Evolutionary conservation across 208 protist genomes (phyloP), one percentile per base, ranked within the genome.

Genomic region (Novymonas esmeraldas): DNA sequence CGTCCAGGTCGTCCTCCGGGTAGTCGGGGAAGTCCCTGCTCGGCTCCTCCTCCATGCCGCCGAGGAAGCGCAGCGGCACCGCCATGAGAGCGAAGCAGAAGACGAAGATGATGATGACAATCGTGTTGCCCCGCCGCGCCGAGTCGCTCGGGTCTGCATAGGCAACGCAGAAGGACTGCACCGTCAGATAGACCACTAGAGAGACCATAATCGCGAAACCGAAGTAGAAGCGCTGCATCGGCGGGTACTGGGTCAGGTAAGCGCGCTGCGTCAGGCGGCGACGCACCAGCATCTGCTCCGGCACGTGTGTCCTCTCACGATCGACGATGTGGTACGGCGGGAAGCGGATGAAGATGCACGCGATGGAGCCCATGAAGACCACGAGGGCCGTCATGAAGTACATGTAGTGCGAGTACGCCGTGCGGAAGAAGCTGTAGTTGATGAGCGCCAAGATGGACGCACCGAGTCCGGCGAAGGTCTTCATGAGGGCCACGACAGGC

Each of bases 221-320:
- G 41, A 83, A 28, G 46, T 68, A 62, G 26, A 91, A 76, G 41
- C 85, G 81, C 11, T 34, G 54, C 66, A 77, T 50, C n/a, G 85
- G 78, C 6, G 85, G 69, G 31, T 66, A 48, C 64, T 91, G 81
- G 24, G 67, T 85, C 65, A 88, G 69, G 71, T 91, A 91, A 31
- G 81, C 71, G 6, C 78, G 59, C 57, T 79, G 69, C 45, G 85
- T 91, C 45, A 83, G 62, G 51, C 66, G 72, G n/a, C 71, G 78
- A n/a, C 80, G 78, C 52, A 67, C 55, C 67, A 70, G 52, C 33
- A 52, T 61, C 39, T 64, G 42, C 65, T 72, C 38, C 49, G 69
- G 34, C 20, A 83, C 52, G 45, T 38, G 80, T 3, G 55, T 77
- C 41, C 49, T 70, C 55, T 77, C 68, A 42, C 61, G 65, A 10